Evolutionary conservation across 2,329 filamentous ascomycete genomes (phyloP).

Genomic region (Fusarium stilboides): DNA sequence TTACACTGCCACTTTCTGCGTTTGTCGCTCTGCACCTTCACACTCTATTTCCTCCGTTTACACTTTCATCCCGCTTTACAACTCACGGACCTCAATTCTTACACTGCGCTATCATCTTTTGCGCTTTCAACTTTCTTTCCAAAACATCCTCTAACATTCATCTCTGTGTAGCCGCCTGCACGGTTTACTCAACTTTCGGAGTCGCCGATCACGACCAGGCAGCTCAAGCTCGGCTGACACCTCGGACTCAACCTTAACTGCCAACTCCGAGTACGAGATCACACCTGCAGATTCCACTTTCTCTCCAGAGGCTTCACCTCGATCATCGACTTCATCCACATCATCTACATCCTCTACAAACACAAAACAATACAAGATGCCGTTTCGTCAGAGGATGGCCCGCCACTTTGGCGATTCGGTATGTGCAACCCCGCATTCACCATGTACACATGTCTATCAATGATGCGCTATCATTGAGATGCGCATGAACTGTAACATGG

Average conservation of each 20-base stretch:
- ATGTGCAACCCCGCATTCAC: slow-evolving; percentile 49
- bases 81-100: not conserved
- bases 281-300: slow-evolving; percentile 33
- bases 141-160: slow-evolving; percentile 36
- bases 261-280: slow-evolving; percentile 43
- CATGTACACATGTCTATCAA: slow-evolving; percentile 21
- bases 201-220: slow-evolving; percentile 42
- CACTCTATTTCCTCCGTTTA: not conserved
- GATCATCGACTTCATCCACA: slow-evolving; percentile 28
- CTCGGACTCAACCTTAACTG: slow-evolving; percentile 38
- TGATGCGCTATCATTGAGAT: slow-evolving; percentile 29
- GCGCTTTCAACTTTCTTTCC: not conserved
- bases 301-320: slow-evolving; percentile 30
- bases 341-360: slow-evolving; percentile 33
- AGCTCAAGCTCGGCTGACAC: slow-evolving; percentile 45
- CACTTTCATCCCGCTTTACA: slow-evolving; percentile 2
- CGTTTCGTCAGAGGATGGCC: slow-evolving; percentile 60
- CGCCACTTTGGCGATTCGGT: slow-evolving; percentile 65
- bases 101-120: not conserved
- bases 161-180: slow-evolving; percentile 42
- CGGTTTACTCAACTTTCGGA: slow-evolving; percentile 44
- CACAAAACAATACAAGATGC: slow-evolving; percentile 52
- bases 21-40: slow-evolving; percentile 8
- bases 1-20: slow-evolving; percentile 32
- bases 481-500: slow-evolving; percentile 15